phyloP scores from a whole-genome alignment of 305 asterid species.

The Fraxinus nigra region DNA sequence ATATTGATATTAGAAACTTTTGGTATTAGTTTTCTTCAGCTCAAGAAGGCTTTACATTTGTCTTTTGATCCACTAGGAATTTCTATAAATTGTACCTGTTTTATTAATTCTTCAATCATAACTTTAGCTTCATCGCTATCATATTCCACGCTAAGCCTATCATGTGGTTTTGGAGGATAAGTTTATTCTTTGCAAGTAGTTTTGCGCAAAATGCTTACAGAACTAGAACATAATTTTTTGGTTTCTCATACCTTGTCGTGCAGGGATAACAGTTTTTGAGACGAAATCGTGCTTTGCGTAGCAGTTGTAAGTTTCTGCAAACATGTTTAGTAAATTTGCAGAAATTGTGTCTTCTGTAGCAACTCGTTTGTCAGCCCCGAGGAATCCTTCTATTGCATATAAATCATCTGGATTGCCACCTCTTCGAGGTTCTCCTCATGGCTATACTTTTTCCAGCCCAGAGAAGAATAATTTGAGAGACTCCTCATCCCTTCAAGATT shows the following conservation, averaged over 20 bases:
- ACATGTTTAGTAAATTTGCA: conserved; percentile 48
- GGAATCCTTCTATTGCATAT: conserved; percentile 33
- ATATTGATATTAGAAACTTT: neutral
- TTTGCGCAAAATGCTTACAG: neutral
- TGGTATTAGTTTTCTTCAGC: conserved; percentile 1
- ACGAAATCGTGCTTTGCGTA: conserved; percentile 16
- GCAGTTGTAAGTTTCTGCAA: conserved; percentile 29
- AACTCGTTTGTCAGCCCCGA: conserved; percentile 36
- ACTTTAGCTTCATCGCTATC: neutral
- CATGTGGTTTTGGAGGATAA: conserved; percentile 25
- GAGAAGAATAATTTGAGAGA: conserved; percentile 46
- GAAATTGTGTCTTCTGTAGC: conserved; percentile 38
- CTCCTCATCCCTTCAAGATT: conserved; percentile 64
- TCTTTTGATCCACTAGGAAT: conserved; percentile 2
- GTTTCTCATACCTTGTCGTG: conserved; percentile 9
- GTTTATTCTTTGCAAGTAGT: conserved; percentile 11
- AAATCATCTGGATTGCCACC: conserved; percentile 53
- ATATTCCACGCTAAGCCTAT: conserved; percentile 4
- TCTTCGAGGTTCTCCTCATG: conserved; percentile 43
- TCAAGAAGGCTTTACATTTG: neutral
- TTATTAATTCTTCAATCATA: neutral
- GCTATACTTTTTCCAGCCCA: conserved; percentile 26
- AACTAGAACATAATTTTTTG: conserved; percentile 8
- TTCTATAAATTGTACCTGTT: neutral
- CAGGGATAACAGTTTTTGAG: conserved; percentile 11